phyloP scores from a whole-genome alignment of 805 yeast species.

The Monosporozyma yasuniensis region DNA sequence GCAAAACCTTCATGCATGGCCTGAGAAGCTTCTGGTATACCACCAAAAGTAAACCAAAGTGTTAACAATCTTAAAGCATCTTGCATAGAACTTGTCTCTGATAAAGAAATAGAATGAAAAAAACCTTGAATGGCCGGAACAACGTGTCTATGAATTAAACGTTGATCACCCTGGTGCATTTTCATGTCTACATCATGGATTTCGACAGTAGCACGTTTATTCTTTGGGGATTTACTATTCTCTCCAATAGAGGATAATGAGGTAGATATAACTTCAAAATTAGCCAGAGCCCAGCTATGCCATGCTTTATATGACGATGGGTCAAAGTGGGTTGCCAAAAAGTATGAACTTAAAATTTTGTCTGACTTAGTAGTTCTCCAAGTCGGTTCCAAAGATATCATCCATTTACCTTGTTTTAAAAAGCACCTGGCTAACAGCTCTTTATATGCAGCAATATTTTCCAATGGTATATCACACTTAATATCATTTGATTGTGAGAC shows the following conservation, averaged over 20 bases:
- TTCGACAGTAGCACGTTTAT: slow-evolving; percentile 9
- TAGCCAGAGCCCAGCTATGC: slow-evolving; percentile 99
- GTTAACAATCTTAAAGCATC: slow-evolving; percentile 86
- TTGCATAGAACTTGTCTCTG: slow-evolving; percentile 80
- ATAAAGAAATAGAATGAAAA: slow-evolving; percentile 85
- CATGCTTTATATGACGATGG: slow-evolving; percentile 94
- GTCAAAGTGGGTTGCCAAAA: slow-evolving; percentile 92
- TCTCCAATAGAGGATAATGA: slow-evolving; percentile 29
- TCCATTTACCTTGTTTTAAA: slow-evolving; percentile 98
- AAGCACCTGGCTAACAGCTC: slow-evolving; percentile 85
- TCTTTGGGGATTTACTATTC: neutral
- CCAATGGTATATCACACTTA: slow-evolving; percentile 35
- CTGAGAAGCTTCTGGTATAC: slow-evolving; percentile 79
- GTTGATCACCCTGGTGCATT: slow-evolving; percentile 34
- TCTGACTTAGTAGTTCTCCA: slow-evolving; percentile 79
- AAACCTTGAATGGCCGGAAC: slow-evolving; percentile 94
- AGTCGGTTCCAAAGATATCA: slow-evolving; percentile 63
- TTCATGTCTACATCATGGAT: slow-evolving; percentile 20
- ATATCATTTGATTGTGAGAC: slow-evolving; percentile 80
- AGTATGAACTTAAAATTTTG: slow-evolving; percentile 81
- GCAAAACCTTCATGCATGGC: slow-evolving; percentile 87
- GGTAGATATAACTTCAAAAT: slow-evolving; percentile 85
- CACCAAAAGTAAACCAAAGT: slow-evolving; percentile 94
- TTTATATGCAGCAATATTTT: slow-evolving; percentile 75
- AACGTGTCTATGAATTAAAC: slow-evolving; percentile 74